Conservation (phyloP, 306 rosid species). For the Carpinus fangiana region DNA sequence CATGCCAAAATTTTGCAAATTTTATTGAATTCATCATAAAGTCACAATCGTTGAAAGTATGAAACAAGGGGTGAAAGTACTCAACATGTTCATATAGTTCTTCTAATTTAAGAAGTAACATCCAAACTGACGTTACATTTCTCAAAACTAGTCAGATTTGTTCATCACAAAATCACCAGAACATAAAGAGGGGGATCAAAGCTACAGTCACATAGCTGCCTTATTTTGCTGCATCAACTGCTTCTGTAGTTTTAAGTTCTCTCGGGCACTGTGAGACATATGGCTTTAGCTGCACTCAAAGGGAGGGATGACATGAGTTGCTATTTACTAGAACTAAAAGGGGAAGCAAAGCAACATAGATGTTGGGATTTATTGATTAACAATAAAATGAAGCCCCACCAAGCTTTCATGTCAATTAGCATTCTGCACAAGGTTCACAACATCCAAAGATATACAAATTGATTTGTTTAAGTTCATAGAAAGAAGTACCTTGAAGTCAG, state of each 20-base stretch:
- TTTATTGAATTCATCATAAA: not conserved
- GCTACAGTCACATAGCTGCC: not conserved
- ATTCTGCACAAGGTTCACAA: not conserved
- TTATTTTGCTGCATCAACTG: conserved; percentile 35
- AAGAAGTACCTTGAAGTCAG: conserved; percentile 54
- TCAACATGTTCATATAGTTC: not conserved
- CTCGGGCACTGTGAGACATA: conserved; percentile 56
- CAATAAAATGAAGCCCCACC: not conserved
- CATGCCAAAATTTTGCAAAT: not conserved
- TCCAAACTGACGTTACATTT: not conserved
- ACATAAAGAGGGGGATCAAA: not conserved
- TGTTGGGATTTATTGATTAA: not conserved
- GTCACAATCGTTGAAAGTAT: not conserved
- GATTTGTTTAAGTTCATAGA: not conserved
- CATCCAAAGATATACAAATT: not conserved
- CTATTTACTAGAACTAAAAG: not conserved
- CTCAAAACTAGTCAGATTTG: not conserved
- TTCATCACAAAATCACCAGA: not conserved
- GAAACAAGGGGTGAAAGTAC: not conserved
- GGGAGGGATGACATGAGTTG: conserved; percentile 3
- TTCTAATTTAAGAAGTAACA: not conserved
- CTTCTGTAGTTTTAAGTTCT: conserved; percentile 31
- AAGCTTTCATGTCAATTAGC: not conserved
- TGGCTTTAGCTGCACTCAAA: conserved; percentile 48
- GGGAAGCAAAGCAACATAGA: not conserved